A percentile compares a stretch with the other conserved stretches of the same genome.
Evolutionary conservation across 371 early-diverging fungal genomes (phyloP).

Genomic region (Haplosporangium sp.): DNA sequence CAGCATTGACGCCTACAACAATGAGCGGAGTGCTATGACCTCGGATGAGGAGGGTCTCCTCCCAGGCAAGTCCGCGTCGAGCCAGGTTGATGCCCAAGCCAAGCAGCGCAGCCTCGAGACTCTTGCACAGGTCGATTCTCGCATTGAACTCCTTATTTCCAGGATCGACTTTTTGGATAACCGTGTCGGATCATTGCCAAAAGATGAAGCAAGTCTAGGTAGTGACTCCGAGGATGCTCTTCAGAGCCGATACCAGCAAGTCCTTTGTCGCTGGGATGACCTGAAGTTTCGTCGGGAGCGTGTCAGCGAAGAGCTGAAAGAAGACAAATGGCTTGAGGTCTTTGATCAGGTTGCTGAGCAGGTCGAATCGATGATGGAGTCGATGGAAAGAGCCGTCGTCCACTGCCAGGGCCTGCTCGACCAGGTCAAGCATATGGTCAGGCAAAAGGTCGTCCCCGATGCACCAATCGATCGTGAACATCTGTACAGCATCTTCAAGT

Average conservation of each 20-base stretch:
- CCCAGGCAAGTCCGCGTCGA: conserved; percentile 16
- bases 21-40: conserved; percentile 51
- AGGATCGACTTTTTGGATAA: conserved; percentile 63
- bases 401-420: conserved; percentile 67
- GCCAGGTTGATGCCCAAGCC: conserved; percentile 56
- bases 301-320: conserved; percentile 65
- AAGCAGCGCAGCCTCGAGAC: conserved; percentile 51
- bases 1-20: conserved; percentile 53
- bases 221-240: conserved; percentile 46
- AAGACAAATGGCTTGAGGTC: conserved; percentile 71
- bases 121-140: conserved; percentile 62
- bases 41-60: conserved; percentile 46
- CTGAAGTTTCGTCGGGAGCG: conserved; percentile 49
- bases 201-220: conserved; percentile 45
- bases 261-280: conserved; percentile 65
- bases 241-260: conserved; percentile 57
- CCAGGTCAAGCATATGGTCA: conserved; percentile 53
- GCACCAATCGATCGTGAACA: conserved; percentile 65
- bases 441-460: conserved; percentile 47
- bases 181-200: conserved; percentile 56
- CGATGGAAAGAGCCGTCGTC: conserved; percentile 62
- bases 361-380: conserved; percentile 72
- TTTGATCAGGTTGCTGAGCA: conserved; percentile 70
- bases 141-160: conserved; percentile 64
- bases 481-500: conserved; percentile 63